Evolutionary conservation across 2,329 filamentous ascomycete species (phyloP).

Genomic region (Madurella fahalii): DNA sequence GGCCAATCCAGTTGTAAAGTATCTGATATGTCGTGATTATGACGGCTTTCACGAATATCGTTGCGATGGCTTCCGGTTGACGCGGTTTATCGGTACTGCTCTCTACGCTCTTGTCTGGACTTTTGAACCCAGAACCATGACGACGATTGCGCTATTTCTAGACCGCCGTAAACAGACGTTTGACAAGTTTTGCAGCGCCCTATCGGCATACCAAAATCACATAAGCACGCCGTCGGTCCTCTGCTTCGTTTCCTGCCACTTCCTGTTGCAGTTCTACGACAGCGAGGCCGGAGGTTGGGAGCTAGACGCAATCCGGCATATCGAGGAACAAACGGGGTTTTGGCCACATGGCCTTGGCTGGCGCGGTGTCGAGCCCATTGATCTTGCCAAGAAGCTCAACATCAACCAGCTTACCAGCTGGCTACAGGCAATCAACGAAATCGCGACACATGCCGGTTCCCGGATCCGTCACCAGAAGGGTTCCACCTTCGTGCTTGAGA

Average conservation of each 20-base stretch:
- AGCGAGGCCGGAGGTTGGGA: neutral
- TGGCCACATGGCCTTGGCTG: neutral
- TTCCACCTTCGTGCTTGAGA: neutral
- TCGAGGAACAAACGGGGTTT: slow-evolving; percentile 3
- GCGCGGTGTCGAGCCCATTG: neutral
- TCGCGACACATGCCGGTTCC: neutral
- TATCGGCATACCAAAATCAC: neutral
- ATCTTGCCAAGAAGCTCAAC: neutral
- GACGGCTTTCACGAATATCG: slow-evolving; percentile 12
- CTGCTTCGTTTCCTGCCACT: slow-evolving; percentile 4
- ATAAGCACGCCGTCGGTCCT: slow-evolving; percentile 4
- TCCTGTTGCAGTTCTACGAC: neutral
- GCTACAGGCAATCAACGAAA: slow-evolving; percentile 6
- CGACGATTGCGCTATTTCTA: slow-evolving; percentile 2
- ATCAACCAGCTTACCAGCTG: slow-evolving; percentile 4
- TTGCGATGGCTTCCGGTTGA: neutral
- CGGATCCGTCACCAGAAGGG: neutral
- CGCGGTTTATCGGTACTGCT: slow-evolving; percentile 5
- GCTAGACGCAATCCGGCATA: neutral
- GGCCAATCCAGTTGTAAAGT: slow-evolving; percentile 6
- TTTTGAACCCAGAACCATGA: slow-evolving; percentile 1
- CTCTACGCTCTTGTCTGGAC: slow-evolving; percentile 10
- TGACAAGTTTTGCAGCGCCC: neutral
- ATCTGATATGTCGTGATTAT: slow-evolving; percentile 10
- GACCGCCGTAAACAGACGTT: neutral